These are phyloP conservation scores for Eragrostis curvula DNA, from an alignment of 176 grass and related monocot genomes.

Conservation along the genomic window DNA sequence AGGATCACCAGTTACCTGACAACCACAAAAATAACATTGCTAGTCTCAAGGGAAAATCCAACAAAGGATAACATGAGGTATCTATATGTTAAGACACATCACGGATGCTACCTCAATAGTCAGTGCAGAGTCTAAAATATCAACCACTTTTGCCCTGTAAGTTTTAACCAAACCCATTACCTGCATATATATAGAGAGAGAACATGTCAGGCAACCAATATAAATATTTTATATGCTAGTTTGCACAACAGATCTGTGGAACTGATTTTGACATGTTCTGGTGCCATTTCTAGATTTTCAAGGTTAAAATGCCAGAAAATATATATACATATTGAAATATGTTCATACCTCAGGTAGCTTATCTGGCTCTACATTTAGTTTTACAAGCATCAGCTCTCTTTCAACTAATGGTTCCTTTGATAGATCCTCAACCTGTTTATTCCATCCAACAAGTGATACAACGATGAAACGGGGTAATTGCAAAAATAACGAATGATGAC, in stretches of 20 bases:
- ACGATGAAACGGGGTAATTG: neutral
- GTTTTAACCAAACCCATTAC: slow-evolving; percentile 75
- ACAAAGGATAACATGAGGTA: neutral
- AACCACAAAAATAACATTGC: slow-evolving; percentile 10
- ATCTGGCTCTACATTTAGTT: slow-evolving; percentile 68
- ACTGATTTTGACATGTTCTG: neutral
- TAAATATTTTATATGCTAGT: neutral
- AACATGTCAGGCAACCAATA: neutral
- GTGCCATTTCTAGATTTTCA: neutral
- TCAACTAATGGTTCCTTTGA: slow-evolving; percentile 74
- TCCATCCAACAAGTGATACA: slow-evolving; percentile 19
- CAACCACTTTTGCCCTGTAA: slow-evolving; percentile 73
- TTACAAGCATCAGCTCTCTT: slow-evolving; percentile 86
- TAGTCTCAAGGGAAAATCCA: neutral
- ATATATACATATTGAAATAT: neutral
- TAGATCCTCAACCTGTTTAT: slow-evolving; percentile 67
- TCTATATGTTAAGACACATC: slow-evolving; percentile 9
- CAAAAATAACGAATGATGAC: neutral
- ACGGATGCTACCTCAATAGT: slow-evolving; percentile 63
- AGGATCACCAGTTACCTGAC: slow-evolving; percentile 80
- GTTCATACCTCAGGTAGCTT: slow-evolving; percentile 64
- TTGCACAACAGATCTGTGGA: neutral
- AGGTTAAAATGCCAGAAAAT: neutral
- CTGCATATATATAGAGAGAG: slow-evolving; percentile 39
- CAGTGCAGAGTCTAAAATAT: slow-evolving; percentile 66